Evolutionary conservation across 176 grass and related monocot genomes (phyloP).

Genomic region (Pontederia crassipes): DNA sequence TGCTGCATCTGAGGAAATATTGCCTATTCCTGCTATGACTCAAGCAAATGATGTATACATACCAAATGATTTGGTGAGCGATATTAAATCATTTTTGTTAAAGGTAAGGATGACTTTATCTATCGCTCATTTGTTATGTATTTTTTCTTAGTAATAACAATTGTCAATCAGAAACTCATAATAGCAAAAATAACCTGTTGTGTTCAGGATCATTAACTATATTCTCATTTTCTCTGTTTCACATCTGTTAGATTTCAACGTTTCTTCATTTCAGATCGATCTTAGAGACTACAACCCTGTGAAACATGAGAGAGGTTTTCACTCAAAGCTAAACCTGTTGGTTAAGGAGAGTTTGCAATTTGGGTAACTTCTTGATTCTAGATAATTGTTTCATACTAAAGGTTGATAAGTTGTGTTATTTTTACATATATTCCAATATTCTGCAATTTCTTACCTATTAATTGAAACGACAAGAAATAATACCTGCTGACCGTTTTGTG

Average conservation of each 20-base stretch:
- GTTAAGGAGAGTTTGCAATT: slow-evolving; percentile 86
- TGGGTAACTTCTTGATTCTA: slow-evolving; percentile 31
- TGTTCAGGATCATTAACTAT: neutral
- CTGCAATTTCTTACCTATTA: too few species aligned
- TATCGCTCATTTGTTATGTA: neutral
- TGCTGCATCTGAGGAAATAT: slow-evolving; percentile 80
- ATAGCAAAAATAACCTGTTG: neutral
- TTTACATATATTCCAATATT: neutral
- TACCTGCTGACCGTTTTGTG: neutral
- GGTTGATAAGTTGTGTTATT: neutral
- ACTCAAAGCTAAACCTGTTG: slow-evolving; percentile 56
- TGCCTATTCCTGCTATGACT: slow-evolving; percentile 46
- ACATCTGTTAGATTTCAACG: slow-evolving; percentile 2
- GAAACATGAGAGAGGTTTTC: slow-evolving; percentile 87
- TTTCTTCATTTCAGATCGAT: slow-evolving; percentile 38
- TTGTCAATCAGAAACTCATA: neutral
- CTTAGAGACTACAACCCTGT: slow-evolving; percentile 89
- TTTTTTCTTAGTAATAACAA: neutral
- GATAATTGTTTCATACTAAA: neutral
- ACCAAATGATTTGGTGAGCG: slow-evolving; percentile 37
- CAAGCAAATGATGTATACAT: slow-evolving; percentile 25
- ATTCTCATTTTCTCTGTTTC: neutral
- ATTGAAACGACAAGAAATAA: too few species aligned
- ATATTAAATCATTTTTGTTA: slow-evolving; percentile 55
- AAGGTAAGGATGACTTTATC: slow-evolving; percentile 29